These are phyloP conservation scores for Arachnomyces sp. DNA, from an alignment of 2,329 filamentous ascomycete genomes.

Conservation along the genomic window DNA sequence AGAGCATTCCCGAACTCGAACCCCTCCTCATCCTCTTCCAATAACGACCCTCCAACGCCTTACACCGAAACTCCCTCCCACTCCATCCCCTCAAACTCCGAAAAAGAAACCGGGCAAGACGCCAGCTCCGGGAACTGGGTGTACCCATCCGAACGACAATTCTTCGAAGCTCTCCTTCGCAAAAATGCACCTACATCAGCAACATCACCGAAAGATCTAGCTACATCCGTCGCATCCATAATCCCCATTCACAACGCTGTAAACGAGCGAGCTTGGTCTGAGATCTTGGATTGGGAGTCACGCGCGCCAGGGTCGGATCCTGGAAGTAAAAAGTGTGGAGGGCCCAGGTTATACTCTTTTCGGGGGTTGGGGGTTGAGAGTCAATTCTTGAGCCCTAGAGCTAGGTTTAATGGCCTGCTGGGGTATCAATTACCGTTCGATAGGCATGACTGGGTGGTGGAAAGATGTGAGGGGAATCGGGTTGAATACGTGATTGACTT, in stretches of 20 bases:
- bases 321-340: slow-evolving; percentile 60
- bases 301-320: slow-evolving; percentile 48
- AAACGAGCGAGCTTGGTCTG: slow-evolving; percentile 89
- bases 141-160: slow-evolving; percentile 93
- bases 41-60: slow-evolving; percentile 23
- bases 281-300: slow-evolving; percentile 83
- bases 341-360: slow-evolving; percentile 77
- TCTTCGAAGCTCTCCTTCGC: slow-evolving; percentile 92
- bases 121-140: slow-evolving; percentile 78
- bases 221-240: slow-evolving; percentile 76
- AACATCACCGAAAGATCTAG: slow-evolving; percentile 35
- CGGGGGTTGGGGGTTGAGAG: slow-evolving; percentile 51
- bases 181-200: slow-evolving; percentile 62
- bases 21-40: slow-evolving; percentile 9
- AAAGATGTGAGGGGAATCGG: slow-evolving; percentile 65
- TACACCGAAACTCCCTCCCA: slow-evolving; percentile 22
- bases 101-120: slow-evolving; percentile 67
- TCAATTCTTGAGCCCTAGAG: slow-evolving; percentile 65
- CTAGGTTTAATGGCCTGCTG: slow-evolving; percentile 69
- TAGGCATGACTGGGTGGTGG: slow-evolving; percentile 93
- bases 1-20: slow-evolving; percentile 39
- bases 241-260: slow-evolving; percentile 98
- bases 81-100: slow-evolving; percentile 57
- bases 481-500: slow-evolving; percentile 98
- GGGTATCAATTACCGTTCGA: slow-evolving; percentile 94